Evolutionary conservation across 306 rosid species (phyloP).

Genomic region (Abrus pulchellus): DNA sequence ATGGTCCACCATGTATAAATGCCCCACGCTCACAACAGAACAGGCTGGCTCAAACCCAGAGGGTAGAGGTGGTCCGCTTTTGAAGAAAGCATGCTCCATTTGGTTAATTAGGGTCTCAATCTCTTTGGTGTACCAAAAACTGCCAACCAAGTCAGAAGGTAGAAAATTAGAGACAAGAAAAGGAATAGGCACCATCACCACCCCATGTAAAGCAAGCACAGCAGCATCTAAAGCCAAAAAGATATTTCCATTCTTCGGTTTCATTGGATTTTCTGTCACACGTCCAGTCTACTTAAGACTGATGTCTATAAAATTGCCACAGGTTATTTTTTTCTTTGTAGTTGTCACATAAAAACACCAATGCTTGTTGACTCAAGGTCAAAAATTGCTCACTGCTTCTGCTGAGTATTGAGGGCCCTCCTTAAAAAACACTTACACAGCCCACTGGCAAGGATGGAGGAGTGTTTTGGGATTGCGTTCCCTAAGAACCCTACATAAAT

Average conservation of each 20-base stretch:
- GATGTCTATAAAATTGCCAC: conserved; percentile 6
- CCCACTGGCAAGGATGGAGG: conserved; percentile 25
- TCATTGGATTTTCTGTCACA: conserved; percentile 45
- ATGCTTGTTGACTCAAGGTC: background rate
- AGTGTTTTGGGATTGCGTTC: conserved; percentile 49
- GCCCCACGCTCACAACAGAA: conserved; percentile 49
- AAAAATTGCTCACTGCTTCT: conserved; percentile 13
- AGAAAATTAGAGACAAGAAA: conserved; percentile 44
- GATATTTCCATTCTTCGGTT: conserved; percentile 38
- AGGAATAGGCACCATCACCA: conserved; percentile 47
- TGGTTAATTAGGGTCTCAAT: conserved; percentile 48
- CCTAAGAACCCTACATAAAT: conserved; percentile 35
- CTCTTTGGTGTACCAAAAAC: conserved; percentile 47
- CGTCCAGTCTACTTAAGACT: conserved; percentile 34
- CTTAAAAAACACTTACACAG: conserved; percentile 7
- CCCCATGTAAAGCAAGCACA: conserved; percentile 39
- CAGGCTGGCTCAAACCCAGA: conserved; percentile 47
- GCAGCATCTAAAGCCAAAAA: conserved; percentile 45
- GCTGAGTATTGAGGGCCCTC: conserved; percentile 40
- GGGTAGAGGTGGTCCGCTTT: conserved; percentile 44
- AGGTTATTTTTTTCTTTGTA: conserved; percentile 42
- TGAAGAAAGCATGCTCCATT: conserved; percentile 49
- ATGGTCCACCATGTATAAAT: conserved; percentile 52
- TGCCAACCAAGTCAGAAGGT: conserved; percentile 42
- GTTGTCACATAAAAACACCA: conserved; percentile 26